Percentiles rank a stretch among this genome's conserved stretches.
These are phyloP conservation scores for Globisporangium radiosum DNA, from an alignment of 352 stramenopile genomes.

Conservation along the genomic window DNA sequence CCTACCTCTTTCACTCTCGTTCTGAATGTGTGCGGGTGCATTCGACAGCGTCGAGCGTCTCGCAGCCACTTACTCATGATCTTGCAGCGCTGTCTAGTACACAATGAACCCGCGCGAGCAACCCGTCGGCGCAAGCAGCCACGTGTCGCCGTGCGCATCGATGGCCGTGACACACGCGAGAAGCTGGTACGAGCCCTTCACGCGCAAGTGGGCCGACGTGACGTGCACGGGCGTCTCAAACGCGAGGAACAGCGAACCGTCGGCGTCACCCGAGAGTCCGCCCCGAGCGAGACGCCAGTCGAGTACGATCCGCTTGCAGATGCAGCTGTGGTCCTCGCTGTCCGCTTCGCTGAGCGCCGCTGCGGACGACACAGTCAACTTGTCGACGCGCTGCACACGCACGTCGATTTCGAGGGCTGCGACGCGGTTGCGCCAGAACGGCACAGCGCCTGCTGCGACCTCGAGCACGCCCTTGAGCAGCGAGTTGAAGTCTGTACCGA, in stretches of 20 bases:
- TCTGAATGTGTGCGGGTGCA: too few species aligned
- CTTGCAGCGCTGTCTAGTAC: conserved; percentile 10
- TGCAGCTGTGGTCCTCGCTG: neutral
- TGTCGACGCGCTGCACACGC: conserved; percentile 20
- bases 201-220: conserved; percentile 19
- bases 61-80: too few species aligned
- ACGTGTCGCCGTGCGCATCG: conserved; percentile 8
- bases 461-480: conserved; percentile 29
- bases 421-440: conserved; percentile 10
- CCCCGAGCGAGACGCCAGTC: neutral
- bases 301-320: neutral
- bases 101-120: conserved; percentile 15
- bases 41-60: too few species aligned
- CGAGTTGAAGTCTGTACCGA: conserved; percentile 45
- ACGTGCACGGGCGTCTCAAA: conserved; percentile 43
- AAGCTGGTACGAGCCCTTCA: conserved; percentile 43
- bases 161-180: conserved; percentile 26
- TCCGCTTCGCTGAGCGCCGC: conserved; percentile 12
- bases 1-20: too few species aligned
- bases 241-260: conserved; percentile 21
- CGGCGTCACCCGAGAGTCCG: neutral
- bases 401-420: conserved; percentile 21
- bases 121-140: conserved; percentile 15
- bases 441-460: neutral
- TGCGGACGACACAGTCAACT: conserved; percentile 12